Evolutionary conservation across 768 basidiomycete genomes (phyloP).

Genomic region (Chalciporus sphaerocephalus): DNA sequence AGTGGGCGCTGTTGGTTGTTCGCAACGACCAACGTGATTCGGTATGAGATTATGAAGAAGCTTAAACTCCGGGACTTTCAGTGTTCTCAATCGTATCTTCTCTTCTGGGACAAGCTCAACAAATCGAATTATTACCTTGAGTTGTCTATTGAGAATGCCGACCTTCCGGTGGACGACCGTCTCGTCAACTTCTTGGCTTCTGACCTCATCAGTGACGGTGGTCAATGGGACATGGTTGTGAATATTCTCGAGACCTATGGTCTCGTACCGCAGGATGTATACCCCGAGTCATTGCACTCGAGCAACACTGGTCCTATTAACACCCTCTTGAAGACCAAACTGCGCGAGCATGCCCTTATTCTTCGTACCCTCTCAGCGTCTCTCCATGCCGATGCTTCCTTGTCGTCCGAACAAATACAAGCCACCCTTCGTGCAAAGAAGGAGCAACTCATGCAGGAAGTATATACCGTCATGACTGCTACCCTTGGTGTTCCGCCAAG

Average conservation of each 20-base stretch:
- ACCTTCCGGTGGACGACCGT: slow-evolving; percentile 77
- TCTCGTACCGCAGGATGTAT: slow-evolving; percentile 75
- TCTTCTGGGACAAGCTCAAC: slow-evolving; percentile 97
- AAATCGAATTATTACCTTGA: slow-evolving; percentile 89
- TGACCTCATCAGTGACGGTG: slow-evolving; percentile 85
- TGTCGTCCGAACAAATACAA: slow-evolving; percentile 45
- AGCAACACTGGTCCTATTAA: slow-evolving; percentile 71
- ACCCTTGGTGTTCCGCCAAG: slow-evolving; percentile 83
- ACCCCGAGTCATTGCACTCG: slow-evolving; percentile 83
- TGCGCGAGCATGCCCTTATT: slow-evolving; percentile 84
- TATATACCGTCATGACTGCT: slow-evolving; percentile 81
- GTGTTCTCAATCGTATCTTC: slow-evolving; percentile 87
- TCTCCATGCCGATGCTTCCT: slow-evolving; percentile 42
- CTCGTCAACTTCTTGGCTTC: slow-evolving; percentile 71
- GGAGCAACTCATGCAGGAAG: slow-evolving; percentile 75
- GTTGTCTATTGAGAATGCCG: slow-evolving; percentile 74
- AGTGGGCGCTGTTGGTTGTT: slow-evolving; percentile 96
- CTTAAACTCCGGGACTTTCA: slow-evolving; percentile 86
- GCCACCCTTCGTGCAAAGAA: slow-evolving; percentile 74
- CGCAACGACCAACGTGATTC: slow-evolving; percentile 82
- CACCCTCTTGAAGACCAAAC: slow-evolving; percentile 78
- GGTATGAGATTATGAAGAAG: slow-evolving; percentile 81
- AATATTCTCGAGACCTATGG: slow-evolving; percentile 77
- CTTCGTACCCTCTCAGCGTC: slow-evolving; percentile 61
- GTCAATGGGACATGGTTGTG: slow-evolving; percentile 92